Percentiles rank a stretch among this genome's conserved stretches.
Conservation (phyloP, 2,329 filamentous ascomycete species). For the Graphiopsis chlorocephala region DNA sequence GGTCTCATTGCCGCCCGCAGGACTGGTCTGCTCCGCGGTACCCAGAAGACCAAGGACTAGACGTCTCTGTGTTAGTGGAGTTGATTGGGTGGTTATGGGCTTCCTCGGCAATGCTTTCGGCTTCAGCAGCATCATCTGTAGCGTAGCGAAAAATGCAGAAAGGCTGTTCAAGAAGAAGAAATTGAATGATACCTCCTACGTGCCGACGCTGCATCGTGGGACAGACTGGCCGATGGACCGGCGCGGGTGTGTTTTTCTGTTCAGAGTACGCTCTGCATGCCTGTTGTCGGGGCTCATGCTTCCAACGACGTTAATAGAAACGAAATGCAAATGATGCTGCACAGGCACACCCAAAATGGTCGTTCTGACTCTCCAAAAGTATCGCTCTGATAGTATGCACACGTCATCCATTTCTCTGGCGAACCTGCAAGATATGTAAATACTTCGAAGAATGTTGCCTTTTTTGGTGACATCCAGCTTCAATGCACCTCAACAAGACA, state of each 20-base stretch:
- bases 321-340: slow-evolving; percentile 5
- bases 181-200: neutral
- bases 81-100: slow-evolving; percentile 18
- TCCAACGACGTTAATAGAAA: slow-evolving; percentile 5
- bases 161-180: slow-evolving; percentile 16
- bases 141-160: slow-evolving; percentile 17
- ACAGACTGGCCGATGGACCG: neutral
- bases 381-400: neutral
- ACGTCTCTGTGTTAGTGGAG: slow-evolving; percentile 18
- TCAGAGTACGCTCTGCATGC: slow-evolving; percentile 2
- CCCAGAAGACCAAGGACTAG: slow-evolving; percentile 97
- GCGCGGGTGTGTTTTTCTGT: neutral
- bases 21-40: slow-evolving; percentile 99
- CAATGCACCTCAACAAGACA: neutral
- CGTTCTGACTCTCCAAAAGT: neutral
- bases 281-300: neutral
- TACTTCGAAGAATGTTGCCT: too few relatives aligned
- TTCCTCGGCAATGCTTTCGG: slow-evolving; percentile 17
- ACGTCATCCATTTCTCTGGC: neutral
- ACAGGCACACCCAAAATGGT: neutral
- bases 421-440: too few relatives aligned
- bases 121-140: slow-evolving; percentile 15
- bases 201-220: slow-evolving; percentile 4
- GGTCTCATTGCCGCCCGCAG: slow-evolving; percentile 99
- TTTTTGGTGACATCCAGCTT: neutral